These are phyloP conservation scores for Xylaria bambusicola DNA, from an alignment of 495 filamentous ascomycete genomes.

Conservation along the genomic window DNA sequence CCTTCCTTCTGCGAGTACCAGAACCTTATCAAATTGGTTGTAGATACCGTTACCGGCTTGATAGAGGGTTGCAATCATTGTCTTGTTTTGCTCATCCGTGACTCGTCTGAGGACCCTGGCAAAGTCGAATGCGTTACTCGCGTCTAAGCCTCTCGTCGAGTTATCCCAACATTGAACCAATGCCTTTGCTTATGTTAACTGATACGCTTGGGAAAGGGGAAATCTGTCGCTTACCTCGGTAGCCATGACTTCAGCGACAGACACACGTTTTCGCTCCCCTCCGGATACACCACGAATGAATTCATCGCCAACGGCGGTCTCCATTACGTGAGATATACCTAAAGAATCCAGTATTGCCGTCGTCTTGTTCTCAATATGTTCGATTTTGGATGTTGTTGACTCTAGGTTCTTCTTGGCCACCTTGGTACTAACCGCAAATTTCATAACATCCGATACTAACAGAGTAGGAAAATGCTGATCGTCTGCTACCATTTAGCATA, in stretches of 20 bases:
- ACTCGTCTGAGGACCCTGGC: slow-evolving; percentile 49
- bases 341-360: slow-evolving; percentile 69
- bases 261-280: slow-evolving; percentile 60
- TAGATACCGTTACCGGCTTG: slow-evolving; percentile 70
- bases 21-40: slow-evolving; percentile 64
- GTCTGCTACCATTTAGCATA: slow-evolving; percentile 48
- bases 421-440: slow-evolving; percentile 66
- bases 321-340: slow-evolving; percentile 70
- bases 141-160: slow-evolving; percentile 51
- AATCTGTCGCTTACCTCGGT: slow-evolving; percentile 18
- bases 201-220: no score
- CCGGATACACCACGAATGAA: slow-evolving; percentile 74
- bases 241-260: slow-evolving; percentile 53
- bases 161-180: slow-evolving; percentile 54
- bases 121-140: slow-evolving; percentile 51
- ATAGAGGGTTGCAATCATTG: slow-evolving; percentile 67
- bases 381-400: slow-evolving; percentile 57
- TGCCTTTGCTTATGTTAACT: slow-evolving; percentile 15
- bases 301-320: slow-evolving; percentile 84
- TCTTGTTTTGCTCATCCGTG: slow-evolving; percentile 57
- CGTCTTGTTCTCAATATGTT: slow-evolving; percentile 42
- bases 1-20: slow-evolving; percentile 66
- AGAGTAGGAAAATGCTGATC: slow-evolving; percentile 77
- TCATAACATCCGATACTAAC: slow-evolving; percentile 67
- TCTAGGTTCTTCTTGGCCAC: slow-evolving; percentile 62